Percentiles rank a stretch among this genome's conserved stretches.
These are phyloP conservation scores for Candida tetrigidarum DNA, from an alignment of 1,139 yeast species.

Conservation along the genomic window DNA sequence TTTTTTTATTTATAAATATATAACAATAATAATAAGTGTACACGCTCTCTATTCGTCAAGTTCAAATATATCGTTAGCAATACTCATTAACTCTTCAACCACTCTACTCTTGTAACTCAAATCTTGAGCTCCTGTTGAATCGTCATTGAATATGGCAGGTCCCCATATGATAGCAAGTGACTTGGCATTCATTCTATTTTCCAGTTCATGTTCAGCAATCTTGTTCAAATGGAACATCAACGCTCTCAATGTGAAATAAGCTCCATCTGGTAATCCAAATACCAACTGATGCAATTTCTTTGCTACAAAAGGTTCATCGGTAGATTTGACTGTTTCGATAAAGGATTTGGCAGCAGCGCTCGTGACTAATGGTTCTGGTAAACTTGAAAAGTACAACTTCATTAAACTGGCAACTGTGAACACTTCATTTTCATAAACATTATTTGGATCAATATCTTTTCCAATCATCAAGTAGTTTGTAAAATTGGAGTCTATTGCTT, in stretches of 20 bases:
- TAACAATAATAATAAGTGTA: background rate
- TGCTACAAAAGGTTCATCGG: conserved; percentile 54
- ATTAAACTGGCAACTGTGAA: conserved; percentile 71
- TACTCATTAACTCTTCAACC: conserved; percentile 79
- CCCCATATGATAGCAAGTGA: conserved; percentile 94
- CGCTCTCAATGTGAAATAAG: conserved; percentile 88
- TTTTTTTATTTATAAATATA: conserved; percentile 3
- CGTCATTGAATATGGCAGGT: conserved; percentile 76
- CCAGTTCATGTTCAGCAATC: conserved; percentile 64
- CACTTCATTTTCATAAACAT: conserved; percentile 70
- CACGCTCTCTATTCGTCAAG: conserved; percentile 45
- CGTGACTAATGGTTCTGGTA: conserved; percentile 76
- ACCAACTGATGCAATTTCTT: conserved; percentile 87
- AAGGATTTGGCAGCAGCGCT: conserved; percentile 58
- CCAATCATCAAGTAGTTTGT: conserved; percentile 57
- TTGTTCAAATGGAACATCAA: conserved; percentile 83
- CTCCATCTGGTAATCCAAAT: conserved; percentile 91
- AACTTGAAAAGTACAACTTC: conserved; percentile 65
- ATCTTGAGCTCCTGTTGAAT: conserved; percentile 70
- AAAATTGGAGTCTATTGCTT: conserved; percentile 79
- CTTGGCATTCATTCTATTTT: conserved; percentile 80
- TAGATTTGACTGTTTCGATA: conserved; percentile 72
- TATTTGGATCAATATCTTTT: conserved; percentile 45
- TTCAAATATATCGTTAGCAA: conserved; percentile 89
- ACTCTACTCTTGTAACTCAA: conserved; percentile 81